Evolutionary conservation across 2,329 filamentous ascomycete genomes (phyloP).

Genomic region (Fusarium protoensiforme): DNA sequence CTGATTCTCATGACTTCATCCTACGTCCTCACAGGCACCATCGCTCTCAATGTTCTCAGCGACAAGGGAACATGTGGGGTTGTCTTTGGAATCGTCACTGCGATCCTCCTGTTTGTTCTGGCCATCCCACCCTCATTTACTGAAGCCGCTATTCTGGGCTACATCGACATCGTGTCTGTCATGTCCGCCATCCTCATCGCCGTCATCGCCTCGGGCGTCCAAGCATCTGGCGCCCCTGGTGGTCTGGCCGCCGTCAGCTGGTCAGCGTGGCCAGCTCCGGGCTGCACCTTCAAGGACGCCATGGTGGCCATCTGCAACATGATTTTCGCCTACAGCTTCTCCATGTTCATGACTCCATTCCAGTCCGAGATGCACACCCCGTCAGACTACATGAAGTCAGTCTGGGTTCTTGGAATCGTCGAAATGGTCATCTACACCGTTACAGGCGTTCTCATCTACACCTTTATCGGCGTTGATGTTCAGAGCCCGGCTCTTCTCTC

Average conservation of each 20-base stretch:
- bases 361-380: slow-evolving; percentile 58
- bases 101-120: slow-evolving; percentile 50
- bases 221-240: slow-evolving; percentile 6
- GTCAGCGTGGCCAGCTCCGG: slow-evolving; percentile 50
- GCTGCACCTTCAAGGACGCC: slow-evolving; percentile 58
- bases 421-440: slow-evolving; percentile 71
- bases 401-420: slow-evolving; percentile 66
- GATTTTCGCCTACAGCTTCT: slow-evolving; percentile 70
- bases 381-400: slow-evolving; percentile 55
- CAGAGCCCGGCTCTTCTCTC: slow-evolving; percentile 72
- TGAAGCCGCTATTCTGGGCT: slow-evolving; percentile 48
- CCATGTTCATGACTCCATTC: slow-evolving; percentile 55
- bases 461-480: slow-evolving; percentile 69
- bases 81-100: slow-evolving; percentile 52
- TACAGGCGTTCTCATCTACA: slow-evolving; percentile 72
- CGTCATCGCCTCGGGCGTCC: slow-evolving; percentile 69
- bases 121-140: slow-evolving; percentile 54
- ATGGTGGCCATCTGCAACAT: slow-evolving; percentile 72
- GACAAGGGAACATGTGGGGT: slow-evolving; percentile 57
- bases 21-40: slow-evolving; percentile 72
- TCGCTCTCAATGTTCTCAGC: slow-evolving; percentile 71
- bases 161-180: slow-evolving; percentile 22
- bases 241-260: slow-evolving; percentile 35
- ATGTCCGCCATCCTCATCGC: slow-evolving; percentile 68
- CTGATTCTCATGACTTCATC: slow-evolving; percentile 74